Evolutionary conservation across 345 rosid genomes (phyloP).

Genomic region (Populus pruinosa): DNA sequence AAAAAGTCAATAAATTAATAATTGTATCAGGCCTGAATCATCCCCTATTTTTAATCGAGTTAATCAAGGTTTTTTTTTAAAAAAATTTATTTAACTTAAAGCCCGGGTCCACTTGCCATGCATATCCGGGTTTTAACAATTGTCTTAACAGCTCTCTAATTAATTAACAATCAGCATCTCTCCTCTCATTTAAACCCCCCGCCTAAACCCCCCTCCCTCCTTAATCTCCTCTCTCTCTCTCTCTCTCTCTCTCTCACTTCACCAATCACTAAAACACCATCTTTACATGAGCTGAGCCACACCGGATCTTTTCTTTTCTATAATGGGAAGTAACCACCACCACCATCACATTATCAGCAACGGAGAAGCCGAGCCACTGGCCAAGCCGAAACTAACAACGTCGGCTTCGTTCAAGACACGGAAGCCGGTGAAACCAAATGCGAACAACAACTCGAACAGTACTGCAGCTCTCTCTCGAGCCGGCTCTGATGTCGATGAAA

Average conservation of each 20-base stretch:
- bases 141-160: background rate
- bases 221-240: conserved; percentile 9
- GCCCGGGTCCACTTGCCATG: too few species aligned
- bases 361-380: conserved; percentile 26
- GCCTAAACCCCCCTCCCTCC: conserved; percentile 24
- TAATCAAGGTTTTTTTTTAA: too few species aligned
- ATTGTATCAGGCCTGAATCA: too few species aligned
- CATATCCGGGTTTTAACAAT: too few species aligned
- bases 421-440: conserved; percentile 26
- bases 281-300: conserved; percentile 14
- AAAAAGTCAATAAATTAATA: too few species aligned
- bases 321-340: conserved; percentile 24
- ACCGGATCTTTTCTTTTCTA: conserved; percentile 14
- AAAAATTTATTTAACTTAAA: too few species aligned
- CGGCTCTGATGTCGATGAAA: conserved; percentile 40
- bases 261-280: background rate
- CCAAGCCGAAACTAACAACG: conserved; percentile 18
- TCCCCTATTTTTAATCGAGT: too few species aligned
- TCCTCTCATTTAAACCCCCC: conserved; percentile 24
- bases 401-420: conserved; percentile 46
- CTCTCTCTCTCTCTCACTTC: background rate
- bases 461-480: conserved; percentile 21
- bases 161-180: background rate
- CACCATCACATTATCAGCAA: conserved; percentile 19
- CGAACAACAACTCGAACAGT: background rate